Base-by-base conservation (phyloP, 495 filamentous ascomycete species). In the Trichoderma erinaceum region DNA sequence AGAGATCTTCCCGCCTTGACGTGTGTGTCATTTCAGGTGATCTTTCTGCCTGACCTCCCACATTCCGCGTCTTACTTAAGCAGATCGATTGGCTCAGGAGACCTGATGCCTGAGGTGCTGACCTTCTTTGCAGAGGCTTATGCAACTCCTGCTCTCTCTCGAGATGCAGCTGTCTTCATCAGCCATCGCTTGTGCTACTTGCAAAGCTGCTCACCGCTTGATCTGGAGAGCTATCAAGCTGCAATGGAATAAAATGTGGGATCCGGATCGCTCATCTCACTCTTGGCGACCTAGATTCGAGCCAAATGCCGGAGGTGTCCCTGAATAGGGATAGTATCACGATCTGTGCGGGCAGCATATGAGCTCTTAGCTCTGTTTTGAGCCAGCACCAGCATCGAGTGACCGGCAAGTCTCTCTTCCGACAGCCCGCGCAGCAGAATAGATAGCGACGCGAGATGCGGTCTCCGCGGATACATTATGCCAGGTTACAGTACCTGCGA, bases 281-380 rank as follows among this genome's bases (percentile, higher is more conserved):
- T 61, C 25, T 61, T 61, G 56, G 56, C 56, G 56, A 18, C 25
- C 7, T 18, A 61, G 56, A 32, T 15, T 25, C 50, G 56, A 32
- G 56, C 56, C 56, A 29, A 61, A 61, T 61, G 56, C 56, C 56
- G 56, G 56, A 61, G 56, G 12, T 12, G 25, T 25, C 27, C 56
- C 56, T 61, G 25, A 61, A 61, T 32, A 18, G 56, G 56, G 56
- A 61, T 61, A 61, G 56, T 25, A 61, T 61, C 56, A 32, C 56
- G 56, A 61, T 61, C 56, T 32, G 11, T 61, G 56, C 50, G 56
- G 25, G 56, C 56, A 15, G 25, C 23, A 29, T 29, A 29, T 12
- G 8, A 13, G 18, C n/a, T 21, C 35, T 21, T 21, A 32, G 25
- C 56, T 61, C 56, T 18, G 13, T 61, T 32, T 32, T 61, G 25